Conservation (phyloP, 2,329 filamentous ascomycete species). For the Hortaea werneckii region DNA sequence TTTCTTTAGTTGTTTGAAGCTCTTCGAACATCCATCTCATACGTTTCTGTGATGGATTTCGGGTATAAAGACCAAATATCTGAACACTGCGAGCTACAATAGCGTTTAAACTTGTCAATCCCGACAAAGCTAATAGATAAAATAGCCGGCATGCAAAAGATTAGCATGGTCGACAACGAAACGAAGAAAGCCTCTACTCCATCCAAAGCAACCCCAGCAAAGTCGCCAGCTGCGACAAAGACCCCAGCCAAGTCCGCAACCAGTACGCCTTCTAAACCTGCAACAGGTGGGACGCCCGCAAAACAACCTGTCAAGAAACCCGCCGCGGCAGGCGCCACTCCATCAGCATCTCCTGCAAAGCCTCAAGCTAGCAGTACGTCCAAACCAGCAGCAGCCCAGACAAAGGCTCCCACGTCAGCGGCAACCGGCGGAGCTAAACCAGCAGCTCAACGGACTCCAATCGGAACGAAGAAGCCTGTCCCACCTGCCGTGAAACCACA, state of each 20-base stretch:
- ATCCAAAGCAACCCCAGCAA: constrained; percentile 12
- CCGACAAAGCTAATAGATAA: background rate
- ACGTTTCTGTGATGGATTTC: background rate
- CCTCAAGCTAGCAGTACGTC: constrained; percentile 2
- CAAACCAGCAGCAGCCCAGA: constrained; percentile 6
- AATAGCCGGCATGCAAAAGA: constrained; percentile 19
- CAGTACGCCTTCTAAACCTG: constrained; percentile 9
- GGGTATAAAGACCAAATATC: too few species aligned
- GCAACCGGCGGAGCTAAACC: constrained; percentile 3
- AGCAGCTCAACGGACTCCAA: constrained; percentile 1
- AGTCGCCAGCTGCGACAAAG: constrained; percentile 11
- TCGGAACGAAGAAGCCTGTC: constrained; percentile 15
- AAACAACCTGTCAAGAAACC: constrained; percentile 14
- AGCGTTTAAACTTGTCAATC: background rate
- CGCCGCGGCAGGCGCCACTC: background rate
- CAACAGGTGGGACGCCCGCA: constrained; percentile 3
- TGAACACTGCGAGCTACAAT: background rate
- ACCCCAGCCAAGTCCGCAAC: constrained; percentile 9
- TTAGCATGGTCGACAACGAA: constrained; percentile 27
- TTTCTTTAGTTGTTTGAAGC: background rate
- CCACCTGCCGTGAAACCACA: constrained; percentile 8
- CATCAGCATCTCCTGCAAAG: constrained; percentile 9
- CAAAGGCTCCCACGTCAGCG: constrained; percentile 3
- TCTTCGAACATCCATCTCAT: background rate
- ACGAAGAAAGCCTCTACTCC: constrained; percentile 1